Evolutionary conservation across 495 filamentous ascomycete species (phyloP), one percentile per base, ranked within the genome.

Genomic region (Tuber umbilicatum): DNA sequence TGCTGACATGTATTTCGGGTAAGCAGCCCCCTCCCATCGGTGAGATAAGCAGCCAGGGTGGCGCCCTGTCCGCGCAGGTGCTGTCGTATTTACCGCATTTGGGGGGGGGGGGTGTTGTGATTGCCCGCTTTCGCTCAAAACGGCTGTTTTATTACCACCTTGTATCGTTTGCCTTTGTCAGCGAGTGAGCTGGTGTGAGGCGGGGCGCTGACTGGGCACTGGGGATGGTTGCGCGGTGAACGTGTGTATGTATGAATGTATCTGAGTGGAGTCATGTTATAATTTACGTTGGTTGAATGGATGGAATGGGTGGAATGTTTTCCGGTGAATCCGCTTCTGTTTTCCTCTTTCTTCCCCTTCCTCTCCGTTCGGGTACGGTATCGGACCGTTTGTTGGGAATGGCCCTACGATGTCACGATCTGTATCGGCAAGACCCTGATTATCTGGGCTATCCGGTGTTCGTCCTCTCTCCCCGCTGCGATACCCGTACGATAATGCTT

Each of bases 1-100:
- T 64, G 55, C 55, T 64, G 55, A 64, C 55, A 64, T 64, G 55
- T 64, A 64, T 64, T 64, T 64, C 55, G 55, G 55, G 55, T 64
- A 64, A 64, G 55, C 55, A 64, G 27, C 12, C 47, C 47, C 21
- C 47, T 6, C 23, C 6, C 47, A 7, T 27, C 10, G 27, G 55
- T 64, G 55, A 64, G 55, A 64, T 64, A 64, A 64, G 55, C 55
- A 64, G 27, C 55, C 55, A 3, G 55, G 55, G 55, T 64, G 12
- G 55, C 55, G 55, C 55, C 55, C 55, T 64, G 27, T 55, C 16
- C 16, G 19, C 1, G 23, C 23, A 55, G 10, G 23, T 55, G 47
- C 23, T n/a, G 23, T 55, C 47, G 21, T 55, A n/a, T 27, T 55
- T 55, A 55, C 47, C 1, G n/a, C 47, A 55, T 55, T 55, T 7